phyloP scores from a whole-genome alignment of 108 stramenopile species.

The Skeletonema costatum region DNA sequence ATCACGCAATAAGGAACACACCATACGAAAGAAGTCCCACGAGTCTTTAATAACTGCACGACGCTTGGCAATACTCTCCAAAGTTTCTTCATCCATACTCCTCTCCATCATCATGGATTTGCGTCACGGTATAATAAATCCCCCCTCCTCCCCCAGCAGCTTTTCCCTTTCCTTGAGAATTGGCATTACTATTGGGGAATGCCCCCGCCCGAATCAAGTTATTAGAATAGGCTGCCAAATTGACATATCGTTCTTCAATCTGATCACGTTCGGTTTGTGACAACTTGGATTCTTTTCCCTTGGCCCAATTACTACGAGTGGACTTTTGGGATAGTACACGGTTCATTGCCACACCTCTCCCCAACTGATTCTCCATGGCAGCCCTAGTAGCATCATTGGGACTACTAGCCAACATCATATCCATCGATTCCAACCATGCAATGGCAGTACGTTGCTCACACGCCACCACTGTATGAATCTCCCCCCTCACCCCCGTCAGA shows the following conservation, averaged over 20 bases:
- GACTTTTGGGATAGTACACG: neutral
- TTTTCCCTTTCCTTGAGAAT: slow-evolving; percentile 29
- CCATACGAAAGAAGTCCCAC: slow-evolving; percentile 90
- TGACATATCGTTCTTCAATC: slow-evolving; percentile 82
- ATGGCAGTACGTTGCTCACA: slow-evolving; percentile 85
- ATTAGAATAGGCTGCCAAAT: slow-evolving; percentile 81
- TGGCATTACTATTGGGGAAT: slow-evolving; percentile 23
- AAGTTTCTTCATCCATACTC: slow-evolving; percentile 78
- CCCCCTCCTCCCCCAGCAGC: slow-evolving; percentile 53
- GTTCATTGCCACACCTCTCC: neutral
- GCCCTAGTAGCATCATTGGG: slow-evolving; percentile 6
- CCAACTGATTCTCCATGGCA: slow-evolving; percentile 9
- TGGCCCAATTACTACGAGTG: slow-evolving; percentile 19
- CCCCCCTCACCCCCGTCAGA: slow-evolving; percentile 54
- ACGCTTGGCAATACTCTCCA: slow-evolving; percentile 85
- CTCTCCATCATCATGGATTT: slow-evolving; percentile 56
- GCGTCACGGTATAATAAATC: slow-evolving; percentile 77
- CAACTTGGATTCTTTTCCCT: slow-evolving; percentile 39
- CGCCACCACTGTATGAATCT: slow-evolving; percentile 61
- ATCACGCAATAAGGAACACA: slow-evolving; percentile 78
- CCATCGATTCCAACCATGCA: slow-evolving; percentile 83
- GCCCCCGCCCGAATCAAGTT: slow-evolving; percentile 79
- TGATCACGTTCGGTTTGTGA: slow-evolving; percentile 59
- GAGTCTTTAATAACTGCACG: slow-evolving; percentile 89
- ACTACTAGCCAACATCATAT: slow-evolving; percentile 69